Evolutionary conservation across 163 green algal genomes (phyloP).

Genomic region (Scenedesmus sp.): DNA sequence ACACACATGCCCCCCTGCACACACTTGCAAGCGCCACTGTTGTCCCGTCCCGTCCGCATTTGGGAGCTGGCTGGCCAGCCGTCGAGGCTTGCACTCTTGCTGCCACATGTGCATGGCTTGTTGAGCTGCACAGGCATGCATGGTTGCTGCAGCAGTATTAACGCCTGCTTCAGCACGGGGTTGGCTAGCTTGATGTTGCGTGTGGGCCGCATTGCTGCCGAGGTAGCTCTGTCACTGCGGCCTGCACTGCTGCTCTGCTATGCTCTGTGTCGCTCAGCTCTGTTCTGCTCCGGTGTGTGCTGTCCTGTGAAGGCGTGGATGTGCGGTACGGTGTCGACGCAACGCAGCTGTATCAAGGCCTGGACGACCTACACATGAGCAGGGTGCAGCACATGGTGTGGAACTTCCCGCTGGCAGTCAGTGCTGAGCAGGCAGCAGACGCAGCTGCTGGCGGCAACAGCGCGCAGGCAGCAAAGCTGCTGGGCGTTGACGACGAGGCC

Average conservation of each 20-base stretch:
- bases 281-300: background rate
- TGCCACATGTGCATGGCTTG: no score
- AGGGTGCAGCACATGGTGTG: slow-evolving; percentile 45
- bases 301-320: slow-evolving; percentile 22
- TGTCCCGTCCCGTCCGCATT: no score
- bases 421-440: slow-evolving; percentile 24
- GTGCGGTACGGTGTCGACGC: slow-evolving; percentile 39
- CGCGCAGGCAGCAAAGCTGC: slow-evolving; percentile 2
- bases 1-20: no score
- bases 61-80: no score
- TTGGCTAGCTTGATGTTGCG: background rate
- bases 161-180: background rate
- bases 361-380: background rate
- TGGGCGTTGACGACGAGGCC: slow-evolving; percentile 40
- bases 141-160: no score
- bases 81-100: no score
- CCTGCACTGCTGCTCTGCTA: background rate
- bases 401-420: slow-evolving; percentile 47
- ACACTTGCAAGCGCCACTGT: no score
- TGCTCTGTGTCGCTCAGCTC: background rate
- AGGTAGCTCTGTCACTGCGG: background rate
- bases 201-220: background rate
- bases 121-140: no score
- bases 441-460: background rate
- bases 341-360: slow-evolving; percentile 4